These are phyloP conservation scores for Ogataea philodendri DNA, from an alignment of 805 yeast genomes.

Conservation along the genomic window DNA sequence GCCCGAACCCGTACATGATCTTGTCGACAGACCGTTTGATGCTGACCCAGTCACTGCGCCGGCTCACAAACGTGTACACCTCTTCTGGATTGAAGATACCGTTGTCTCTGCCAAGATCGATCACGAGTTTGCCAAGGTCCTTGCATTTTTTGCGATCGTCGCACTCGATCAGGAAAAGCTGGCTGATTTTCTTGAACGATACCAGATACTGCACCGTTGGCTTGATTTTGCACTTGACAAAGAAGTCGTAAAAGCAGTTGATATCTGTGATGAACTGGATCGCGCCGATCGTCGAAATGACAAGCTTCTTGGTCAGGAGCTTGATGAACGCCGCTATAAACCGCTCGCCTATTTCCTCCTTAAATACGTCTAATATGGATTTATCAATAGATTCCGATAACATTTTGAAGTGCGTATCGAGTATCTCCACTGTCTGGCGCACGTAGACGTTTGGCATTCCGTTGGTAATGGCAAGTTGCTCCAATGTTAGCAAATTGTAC, in stretches of 20 bases:
- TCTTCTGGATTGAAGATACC: constrained; percentile 92
- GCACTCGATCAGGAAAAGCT: constrained; percentile 68
- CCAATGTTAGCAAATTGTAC: constrained; percentile 39
- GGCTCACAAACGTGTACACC: constrained; percentile 84
- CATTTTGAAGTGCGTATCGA: constrained; percentile 69
- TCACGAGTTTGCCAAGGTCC: constrained; percentile 77
- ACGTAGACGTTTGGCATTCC: constrained; percentile 60
- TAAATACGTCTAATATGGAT: constrained; percentile 85
- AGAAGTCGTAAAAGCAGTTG: constrained; percentile 73
- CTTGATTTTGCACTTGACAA: constrained; percentile 58
- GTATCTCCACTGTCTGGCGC: constrained; percentile 52
- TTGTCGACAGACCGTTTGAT: constrained; percentile 82
- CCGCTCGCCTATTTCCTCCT: constrained; percentile 89
- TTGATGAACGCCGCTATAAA: constrained; percentile 76
- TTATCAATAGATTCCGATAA: constrained; percentile 83
- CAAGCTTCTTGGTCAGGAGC: constrained; percentile 63
- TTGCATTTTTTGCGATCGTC: constrained; percentile 65
- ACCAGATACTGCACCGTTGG: constrained; percentile 73
- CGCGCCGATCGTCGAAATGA: constrained; percentile 80
- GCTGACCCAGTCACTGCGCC: constrained; percentile 81
- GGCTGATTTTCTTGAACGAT: constrained; percentile 82
- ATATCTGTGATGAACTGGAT: constrained; percentile 77
- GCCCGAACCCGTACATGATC: constrained; percentile 89
- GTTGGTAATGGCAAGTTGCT: constrained; percentile 23
- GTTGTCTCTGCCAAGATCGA: constrained; percentile 80